phyloP scores from a whole-genome alignment of 345 rosid genomes.

The Gossypioides kirkii region DNA sequence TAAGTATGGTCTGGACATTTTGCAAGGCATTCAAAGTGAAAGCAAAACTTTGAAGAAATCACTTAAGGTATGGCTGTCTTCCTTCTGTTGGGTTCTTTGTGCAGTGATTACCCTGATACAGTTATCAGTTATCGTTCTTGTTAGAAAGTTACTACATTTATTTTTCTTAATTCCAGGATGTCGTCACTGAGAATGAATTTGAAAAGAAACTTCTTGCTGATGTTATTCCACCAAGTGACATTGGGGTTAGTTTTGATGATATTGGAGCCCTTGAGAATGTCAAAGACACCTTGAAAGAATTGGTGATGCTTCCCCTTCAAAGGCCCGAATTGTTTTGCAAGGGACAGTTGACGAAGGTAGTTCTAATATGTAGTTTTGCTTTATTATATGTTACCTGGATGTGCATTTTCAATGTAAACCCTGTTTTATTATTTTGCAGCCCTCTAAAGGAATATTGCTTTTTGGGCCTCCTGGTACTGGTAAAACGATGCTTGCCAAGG shows the following conservation, averaged over 20 bases:
- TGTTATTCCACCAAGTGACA: conserved; percentile 2
- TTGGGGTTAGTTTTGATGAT: conserved; percentile 2
- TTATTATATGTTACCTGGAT: not conserved
- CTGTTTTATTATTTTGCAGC: conserved; percentile 36
- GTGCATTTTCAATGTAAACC: not conserved
- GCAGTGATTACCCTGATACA: not conserved
- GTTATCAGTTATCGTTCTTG: not conserved
- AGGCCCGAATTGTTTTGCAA: not conserved
- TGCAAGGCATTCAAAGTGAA: conserved; percentile 63
- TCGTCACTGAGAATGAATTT: conserved; percentile 3
- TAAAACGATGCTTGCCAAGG: conserved; percentile 98
- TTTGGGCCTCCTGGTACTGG: conserved; percentile 99
- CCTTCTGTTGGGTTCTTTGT: not conserved
- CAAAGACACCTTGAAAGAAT: not conserved
- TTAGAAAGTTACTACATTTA: not conserved
- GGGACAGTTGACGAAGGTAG: conserved; percentile 95
- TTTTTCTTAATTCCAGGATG: not conserved
- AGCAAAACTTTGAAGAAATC: conserved; percentile 72
- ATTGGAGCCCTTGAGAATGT: not conserved
- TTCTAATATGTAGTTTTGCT: not conserved
- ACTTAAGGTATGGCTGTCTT: conserved; percentile 50
- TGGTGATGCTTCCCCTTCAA: conserved; percentile 2
- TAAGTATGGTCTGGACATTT: conserved; percentile 58
- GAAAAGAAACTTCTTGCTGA: not conserved
- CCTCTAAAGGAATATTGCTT: conserved; percentile 91